Evolutionary conservation across 495 filamentous ascomycete genomes (phyloP).

Genomic region (Entonaema liquescens): DNA sequence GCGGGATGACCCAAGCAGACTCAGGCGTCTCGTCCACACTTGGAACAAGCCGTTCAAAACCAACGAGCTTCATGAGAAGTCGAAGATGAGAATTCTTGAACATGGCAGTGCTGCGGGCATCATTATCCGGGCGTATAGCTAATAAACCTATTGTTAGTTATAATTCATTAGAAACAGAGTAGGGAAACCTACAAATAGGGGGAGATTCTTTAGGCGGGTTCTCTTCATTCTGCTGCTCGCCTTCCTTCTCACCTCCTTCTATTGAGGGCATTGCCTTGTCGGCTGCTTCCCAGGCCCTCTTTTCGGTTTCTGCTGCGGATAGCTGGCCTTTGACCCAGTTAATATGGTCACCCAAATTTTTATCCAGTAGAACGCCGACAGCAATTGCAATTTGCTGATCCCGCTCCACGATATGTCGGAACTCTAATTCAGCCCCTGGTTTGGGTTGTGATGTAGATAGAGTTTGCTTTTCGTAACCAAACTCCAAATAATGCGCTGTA

Average conservation of each 20-base stretch:
- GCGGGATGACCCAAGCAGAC: conserved; percentile 81
- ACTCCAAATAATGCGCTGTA: conserved; percentile 86
- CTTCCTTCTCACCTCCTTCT: conserved; percentile 41
- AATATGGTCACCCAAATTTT: conserved; percentile 75
- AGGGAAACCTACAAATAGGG: conserved; percentile 54
- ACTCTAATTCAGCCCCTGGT: conserved; percentile 78
- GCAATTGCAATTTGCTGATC: conserved; percentile 80
- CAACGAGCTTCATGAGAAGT: conserved; percentile 80
- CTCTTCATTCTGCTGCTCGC: conserved; percentile 51
- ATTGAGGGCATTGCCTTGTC: conserved; percentile 61
- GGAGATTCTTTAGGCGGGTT: conserved; percentile 51
- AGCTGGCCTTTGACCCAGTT: conserved; percentile 82
- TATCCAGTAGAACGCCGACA: conserved; percentile 78
- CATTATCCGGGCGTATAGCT: conserved; percentile 74
- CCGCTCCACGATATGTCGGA: conserved; percentile 70
- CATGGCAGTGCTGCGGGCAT: conserved; percentile 74
- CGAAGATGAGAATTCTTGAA: conserved; percentile 92
- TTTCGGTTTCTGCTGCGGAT: conserved; percentile 71
- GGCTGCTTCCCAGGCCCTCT: conserved; percentile 80
- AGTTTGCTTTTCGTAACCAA: conserved; percentile 86
- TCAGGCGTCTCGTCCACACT: conserved; percentile 73
- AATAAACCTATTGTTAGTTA: conserved; percentile 11
- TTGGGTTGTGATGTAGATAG: conserved; percentile 62
- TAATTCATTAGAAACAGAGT: background rate
- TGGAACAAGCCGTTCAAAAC: conserved; percentile 72